Base-by-base conservation (phyloP, 2,329 filamentous ascomycete species). In the Celoporthe dispersa region DNA sequence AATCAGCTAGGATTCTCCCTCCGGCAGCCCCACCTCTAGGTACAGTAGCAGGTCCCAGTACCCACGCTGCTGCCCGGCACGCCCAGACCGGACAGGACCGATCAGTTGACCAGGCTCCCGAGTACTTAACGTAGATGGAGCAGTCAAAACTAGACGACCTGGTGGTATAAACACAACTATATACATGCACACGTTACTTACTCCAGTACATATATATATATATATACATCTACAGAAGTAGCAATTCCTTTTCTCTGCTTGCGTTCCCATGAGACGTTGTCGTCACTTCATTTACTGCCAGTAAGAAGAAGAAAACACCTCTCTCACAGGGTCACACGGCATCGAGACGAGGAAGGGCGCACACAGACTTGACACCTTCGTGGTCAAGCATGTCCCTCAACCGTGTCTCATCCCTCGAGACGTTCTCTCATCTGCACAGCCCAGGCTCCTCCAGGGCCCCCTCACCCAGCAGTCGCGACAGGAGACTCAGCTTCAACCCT, bases 401-500 rank as follows among this genome's bases (percentile, higher is more conserved):
- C 73, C 84, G 86, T 31, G 81, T 87, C 39, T 80, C 80, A 28
- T 86, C 85, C 64, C 80, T 88, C 71, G 86, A 88, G 78, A 86
- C 85, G 31, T 84, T 87, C 73, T 78, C 84, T 68, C 80, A 79
- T 69, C 69, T 81, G 35, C 78, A 79, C n/a, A 72, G 75, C 44
- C 82, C 82, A 41, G 78, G 77, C 41, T 75, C 78, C 53, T 81
- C 81, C 2, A 78, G 83, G 63, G 80, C 84, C 57, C 80, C 79
- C 60, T 83, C 84, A 73, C 81, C 83, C 39, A 86, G 84, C n/a
- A 78, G 83, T 25, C 82, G 84, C 39, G 81, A 84, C 14, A 81
- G 83, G 64, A 84, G 84, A 70, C 79, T 88, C 62, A 86, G 80
- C 73, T 88, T 88, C 76, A 88, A 87, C 74, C 85, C 86, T 9